Conservation (phyloP, 805 yeast genomes). For the Candida ipomoeae region DNA sequence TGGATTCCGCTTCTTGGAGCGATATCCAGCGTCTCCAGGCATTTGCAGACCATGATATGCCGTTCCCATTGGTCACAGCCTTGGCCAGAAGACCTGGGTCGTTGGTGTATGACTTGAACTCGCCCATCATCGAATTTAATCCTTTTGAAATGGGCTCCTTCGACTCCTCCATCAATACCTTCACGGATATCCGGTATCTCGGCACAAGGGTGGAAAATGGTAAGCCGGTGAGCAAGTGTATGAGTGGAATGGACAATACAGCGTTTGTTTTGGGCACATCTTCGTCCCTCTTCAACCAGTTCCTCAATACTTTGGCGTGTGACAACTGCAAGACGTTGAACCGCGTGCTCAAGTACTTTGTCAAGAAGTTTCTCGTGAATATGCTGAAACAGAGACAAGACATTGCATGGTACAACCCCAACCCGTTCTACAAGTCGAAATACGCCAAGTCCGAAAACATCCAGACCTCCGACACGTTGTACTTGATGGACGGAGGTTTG, state of each 20-base stretch:
- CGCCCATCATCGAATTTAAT: constrained; percentile 38
- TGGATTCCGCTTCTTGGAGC: constrained; percentile 28
- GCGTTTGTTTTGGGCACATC: constrained; percentile 39
- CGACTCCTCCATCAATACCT: constrained; percentile 36
- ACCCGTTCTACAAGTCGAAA: constrained; percentile 33
- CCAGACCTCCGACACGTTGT: constrained; percentile 27
- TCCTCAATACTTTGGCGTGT: constrained; percentile 33
- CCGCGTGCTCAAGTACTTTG: constrained; percentile 23
- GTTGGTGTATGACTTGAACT: constrained; percentile 27
- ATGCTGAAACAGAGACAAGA: constrained; percentile 27
- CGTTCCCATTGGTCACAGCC: constrained; percentile 37
- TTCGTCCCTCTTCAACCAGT: constrained; percentile 36
- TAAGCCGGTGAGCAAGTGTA: constrained; percentile 24
- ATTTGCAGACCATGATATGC: constrained; percentile 36
- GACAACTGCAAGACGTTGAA: constrained; percentile 26
- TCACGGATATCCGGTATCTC: constrained; percentile 34
- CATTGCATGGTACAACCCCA: constrained; percentile 33
- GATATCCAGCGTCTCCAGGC: constrained; percentile 25
- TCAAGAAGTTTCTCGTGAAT: constrained; percentile 21
- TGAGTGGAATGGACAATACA: constrained; percentile 37
- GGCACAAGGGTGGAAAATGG: constrained; percentile 36
- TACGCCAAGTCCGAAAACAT: constrained; percentile 26
- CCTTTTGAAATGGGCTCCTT: constrained; percentile 42
- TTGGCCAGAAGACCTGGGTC: constrained; percentile 35
- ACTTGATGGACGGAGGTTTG: constrained; percentile 39